Conservation (phyloP, 257 asterid genomes). For the Ajuga chamaepitys region DNA sequence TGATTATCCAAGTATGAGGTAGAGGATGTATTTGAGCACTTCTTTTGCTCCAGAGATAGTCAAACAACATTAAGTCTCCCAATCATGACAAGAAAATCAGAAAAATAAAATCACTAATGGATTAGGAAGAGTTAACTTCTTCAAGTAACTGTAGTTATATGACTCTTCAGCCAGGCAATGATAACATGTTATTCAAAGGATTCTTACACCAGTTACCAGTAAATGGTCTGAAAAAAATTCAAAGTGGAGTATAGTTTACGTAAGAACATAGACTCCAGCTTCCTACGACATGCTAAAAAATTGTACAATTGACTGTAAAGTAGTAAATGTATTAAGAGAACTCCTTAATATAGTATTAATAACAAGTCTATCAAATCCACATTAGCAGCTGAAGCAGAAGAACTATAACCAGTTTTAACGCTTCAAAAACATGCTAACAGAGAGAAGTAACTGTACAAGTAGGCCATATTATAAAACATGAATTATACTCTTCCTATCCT, state of each 20-base stretch:
- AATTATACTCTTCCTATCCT: conserved; percentile 10
- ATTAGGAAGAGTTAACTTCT: too few species aligned
- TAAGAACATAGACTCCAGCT: too few species aligned
- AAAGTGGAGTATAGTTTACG: neutral
- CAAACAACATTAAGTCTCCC: too few species aligned
- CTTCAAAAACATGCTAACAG: conserved; percentile 9
- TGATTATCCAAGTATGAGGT: too few species aligned
- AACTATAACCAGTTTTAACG: neutral
- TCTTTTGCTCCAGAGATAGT: too few species aligned
- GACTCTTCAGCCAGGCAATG: neutral
- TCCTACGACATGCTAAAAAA: neutral
- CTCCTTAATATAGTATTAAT: conserved; percentile 10
- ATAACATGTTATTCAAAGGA: too few species aligned
- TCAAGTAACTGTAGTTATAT: too few species aligned
- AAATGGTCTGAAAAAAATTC: neutral
- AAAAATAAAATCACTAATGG: too few species aligned
- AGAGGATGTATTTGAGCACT: too few species aligned
- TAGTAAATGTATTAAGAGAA: neutral
- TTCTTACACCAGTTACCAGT: too few species aligned
- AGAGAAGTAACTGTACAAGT: conserved; percentile 20
- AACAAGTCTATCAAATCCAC: conserved; percentile 3
- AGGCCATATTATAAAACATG: neutral
- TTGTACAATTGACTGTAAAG: neutral
- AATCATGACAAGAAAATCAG: too few species aligned
- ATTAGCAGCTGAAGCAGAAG: conserved; percentile 23